Base-by-base conservation (phyloP, 2,329 filamentous ascomycete species). In the Ophiostoma perfectum region DNA sequence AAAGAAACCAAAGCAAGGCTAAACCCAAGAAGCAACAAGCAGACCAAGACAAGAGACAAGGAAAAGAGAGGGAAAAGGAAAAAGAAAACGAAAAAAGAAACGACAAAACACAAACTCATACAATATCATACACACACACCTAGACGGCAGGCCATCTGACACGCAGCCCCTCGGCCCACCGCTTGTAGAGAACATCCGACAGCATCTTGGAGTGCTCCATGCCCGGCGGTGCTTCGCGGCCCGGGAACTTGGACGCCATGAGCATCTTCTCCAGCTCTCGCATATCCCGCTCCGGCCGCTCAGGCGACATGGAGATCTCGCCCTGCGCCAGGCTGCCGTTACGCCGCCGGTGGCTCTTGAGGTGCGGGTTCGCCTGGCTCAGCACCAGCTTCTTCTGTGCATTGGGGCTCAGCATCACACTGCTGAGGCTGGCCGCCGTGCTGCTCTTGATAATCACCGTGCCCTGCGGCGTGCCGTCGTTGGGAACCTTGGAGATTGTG, bases 121-220 rank as follows among this genome's bases (percentile, higher is more conserved):
- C 11, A 62, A 47, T 12, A 66, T 58, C n/a, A 18, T 55, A 27
- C 49, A 49, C 45, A 27, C 27, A 27, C 27, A 27, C 27, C 27
- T 55, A 72, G 2, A 73, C 70, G 6, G 71, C 72, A 1, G 72
- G 71, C 71, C 70, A 74, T 1, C 72, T 71, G 47, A n/a, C n/a
- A 7, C 88, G 88, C 74, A 98, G 80, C 1, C 92, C 93, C 69
- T 96, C 91, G 2, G 89, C 88, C 95, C 95, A 99, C 60, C 94
- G 86, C 16, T 89, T 87, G 79, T 97, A 98, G 27, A 99, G 84
- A 27, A 96, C 91, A 77, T 97, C 93, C 1, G 91, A 92, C 49
- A 98, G 83, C 76, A 96, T 88, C 75, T 92, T 92, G 72, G 90
- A 91, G 78, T 97, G 94, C 78, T 97, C 93, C 91, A 97, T 94